These are phyloP conservation scores for Aspergillus viridinutans DNA, from an alignment of 2,329 filamentous ascomycete genomes.

Conservation along the genomic window DNA sequence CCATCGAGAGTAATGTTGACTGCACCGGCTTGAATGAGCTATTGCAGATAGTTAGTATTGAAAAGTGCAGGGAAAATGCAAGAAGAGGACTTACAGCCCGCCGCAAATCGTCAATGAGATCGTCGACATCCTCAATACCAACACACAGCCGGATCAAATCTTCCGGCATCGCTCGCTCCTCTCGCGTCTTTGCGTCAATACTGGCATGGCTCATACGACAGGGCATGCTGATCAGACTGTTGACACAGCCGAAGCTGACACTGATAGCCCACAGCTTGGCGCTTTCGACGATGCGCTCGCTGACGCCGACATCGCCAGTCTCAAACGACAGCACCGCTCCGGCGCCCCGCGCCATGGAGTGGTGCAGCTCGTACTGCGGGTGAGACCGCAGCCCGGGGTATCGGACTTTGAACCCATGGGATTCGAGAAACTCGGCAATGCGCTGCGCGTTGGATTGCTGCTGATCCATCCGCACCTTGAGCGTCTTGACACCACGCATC, in stretches of 20 bases:
- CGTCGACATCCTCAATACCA: conserved; percentile 88
- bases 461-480: conserved; percentile 98
- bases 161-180: conserved; percentile 88
- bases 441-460: conserved; percentile 88
- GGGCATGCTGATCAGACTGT: conserved; percentile 98
- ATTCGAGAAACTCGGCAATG: conserved; percentile 89
- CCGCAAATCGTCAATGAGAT: conserved; percentile 87
- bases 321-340: conserved; percentile 95
- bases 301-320: conserved; percentile 78
- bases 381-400: conserved; percentile 93
- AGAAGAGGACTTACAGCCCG: conserved; percentile 66
- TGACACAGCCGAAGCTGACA: conserved; percentile 96
- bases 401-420: conserved; percentile 86
- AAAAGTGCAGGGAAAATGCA: no score
- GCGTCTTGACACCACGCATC: conserved; percentile 91
- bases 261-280: conserved; percentile 91
- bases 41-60: conserved; percentile 9
- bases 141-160: conserved; percentile 95
- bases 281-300: conserved; percentile 90
- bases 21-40: conserved; percentile 91
- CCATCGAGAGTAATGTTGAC: conserved; percentile 81
- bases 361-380: conserved; percentile 93
- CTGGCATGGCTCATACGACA: conserved; percentile 99
- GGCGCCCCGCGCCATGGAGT: conserved; percentile 89
- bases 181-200: conserved; percentile 90